These are phyloP conservation scores for Poronia punctata DNA, from an alignment of 495 filamentous ascomycete genomes.

Conservation along the genomic window DNA sequence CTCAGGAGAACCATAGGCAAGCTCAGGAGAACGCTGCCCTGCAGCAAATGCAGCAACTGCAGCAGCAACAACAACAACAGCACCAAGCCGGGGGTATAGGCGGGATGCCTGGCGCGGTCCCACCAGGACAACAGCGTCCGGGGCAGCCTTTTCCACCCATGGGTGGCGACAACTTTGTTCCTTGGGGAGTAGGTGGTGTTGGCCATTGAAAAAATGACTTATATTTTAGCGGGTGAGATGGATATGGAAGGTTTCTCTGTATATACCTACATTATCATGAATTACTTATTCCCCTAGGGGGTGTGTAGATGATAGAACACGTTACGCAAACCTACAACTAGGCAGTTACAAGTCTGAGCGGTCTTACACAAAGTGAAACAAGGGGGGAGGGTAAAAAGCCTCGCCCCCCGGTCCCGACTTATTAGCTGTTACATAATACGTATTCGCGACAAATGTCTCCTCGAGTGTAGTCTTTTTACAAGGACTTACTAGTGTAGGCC, in stretches of 20 bases:
- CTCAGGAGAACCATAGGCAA: conserved; percentile 32
- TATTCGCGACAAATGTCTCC: too few species aligned
- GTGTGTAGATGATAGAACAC: too few species aligned
- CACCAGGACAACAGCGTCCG: too few species aligned
- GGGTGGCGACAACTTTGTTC: conserved; percentile 6
- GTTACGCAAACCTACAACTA: too few species aligned
- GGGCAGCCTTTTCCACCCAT: conserved; percentile 2
- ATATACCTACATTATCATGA: neutral
- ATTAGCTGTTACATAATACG: too few species aligned
- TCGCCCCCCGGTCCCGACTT: too few species aligned
- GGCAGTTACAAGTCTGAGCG: too few species aligned
- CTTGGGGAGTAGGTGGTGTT: conserved; percentile 4
- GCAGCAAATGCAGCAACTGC: neutral
- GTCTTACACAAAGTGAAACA: too few species aligned
- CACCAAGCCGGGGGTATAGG: neutral
- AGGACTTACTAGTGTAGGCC: too few species aligned
- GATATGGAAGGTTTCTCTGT: neutral
- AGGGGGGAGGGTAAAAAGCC: too few species aligned
- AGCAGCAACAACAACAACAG: neutral
- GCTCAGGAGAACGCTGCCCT: conserved; percentile 14
- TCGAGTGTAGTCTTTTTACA: too few species aligned
- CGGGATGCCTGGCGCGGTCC: neutral
- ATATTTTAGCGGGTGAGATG: neutral
- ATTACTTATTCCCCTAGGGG: too few species aligned
- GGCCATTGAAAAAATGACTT: neutral